Base-by-base conservation (phyloP, 2,329 filamentous ascomycete species). In the Cryphonectria japonica region DNA sequence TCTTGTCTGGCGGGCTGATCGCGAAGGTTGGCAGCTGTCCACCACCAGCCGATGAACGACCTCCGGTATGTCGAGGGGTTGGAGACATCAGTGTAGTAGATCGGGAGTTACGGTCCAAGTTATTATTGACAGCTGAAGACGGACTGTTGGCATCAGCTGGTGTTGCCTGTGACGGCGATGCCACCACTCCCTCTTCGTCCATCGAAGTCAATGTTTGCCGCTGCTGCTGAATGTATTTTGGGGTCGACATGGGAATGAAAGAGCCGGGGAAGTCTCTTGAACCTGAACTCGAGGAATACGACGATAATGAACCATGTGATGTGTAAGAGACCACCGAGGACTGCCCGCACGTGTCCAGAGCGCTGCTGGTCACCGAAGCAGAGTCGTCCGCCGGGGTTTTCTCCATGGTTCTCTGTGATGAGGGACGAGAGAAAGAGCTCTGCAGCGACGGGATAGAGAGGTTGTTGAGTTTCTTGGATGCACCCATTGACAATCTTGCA, bases 1-100 rank as follows among this genome's bases (percentile, higher is more conserved):
- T 70, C 60, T 72, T 72, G 60, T 72, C 68, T n/a, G 71, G 57
- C 7, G 62, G 69, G 43, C 69, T 71, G 34, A 64, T 26, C 4
- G 71, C 69, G 11, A 71, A 71, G 13, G 66, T 54, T 8, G 71
- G 71, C 1, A 72, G 29, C 43, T 64, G 52, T 1, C 50, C 22
- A 61, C 6, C 4, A 50, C 6, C 4, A 50, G 32, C 1, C 60
- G 50, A 8, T 54, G 37, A 8, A 46, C 50, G 19, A 6, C 54
- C 54, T 32, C 14, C 8, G 64, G 50, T 26, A 22, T 66, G 19
- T 41, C 37, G 41, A 11, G 9, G 29, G 22, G 34, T 11, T 4
- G 32, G 4, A 14, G 34, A 8, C 34, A 32, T 26, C 19, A 22
- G 8, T 13, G 39, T 41, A 50, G 1, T 50, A 50, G 6, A 19